phyloP scores from a whole-genome alignment of 768 basidiomycete species.

The Rossbeevera mucosa region DNA sequence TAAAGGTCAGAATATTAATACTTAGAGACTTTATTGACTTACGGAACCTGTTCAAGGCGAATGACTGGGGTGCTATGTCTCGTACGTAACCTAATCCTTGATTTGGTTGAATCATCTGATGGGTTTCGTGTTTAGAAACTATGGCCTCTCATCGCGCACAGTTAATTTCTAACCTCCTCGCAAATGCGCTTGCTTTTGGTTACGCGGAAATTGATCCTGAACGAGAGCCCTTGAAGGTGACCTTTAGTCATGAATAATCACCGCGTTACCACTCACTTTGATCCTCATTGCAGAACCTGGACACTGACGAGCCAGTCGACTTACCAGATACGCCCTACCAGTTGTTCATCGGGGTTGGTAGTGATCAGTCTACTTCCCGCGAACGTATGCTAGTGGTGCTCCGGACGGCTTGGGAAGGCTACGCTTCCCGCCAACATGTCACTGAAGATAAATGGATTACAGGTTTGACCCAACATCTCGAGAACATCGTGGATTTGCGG shows the following conservation, averaged over 20 bases:
- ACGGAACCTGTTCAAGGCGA: constrained; percentile 35
- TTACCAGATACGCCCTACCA: constrained; percentile 33
- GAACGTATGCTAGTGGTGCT: constrained; percentile 13
- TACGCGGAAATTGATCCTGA: constrained; percentile 42
- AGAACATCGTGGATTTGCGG: constrained; percentile 38
- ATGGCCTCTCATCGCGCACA: constrained; percentile 47
- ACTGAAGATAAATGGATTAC: constrained; percentile 36
- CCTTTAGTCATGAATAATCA: background rate
- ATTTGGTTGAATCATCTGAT: background rate
- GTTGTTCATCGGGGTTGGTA: constrained; percentile 31
- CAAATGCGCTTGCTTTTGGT: constrained; percentile 46
- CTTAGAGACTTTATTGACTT: background rate
- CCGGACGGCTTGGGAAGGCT: constrained; percentile 14
- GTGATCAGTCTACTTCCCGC: constrained; percentile 16
- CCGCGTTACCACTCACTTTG: background rate
- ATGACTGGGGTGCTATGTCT: constrained; percentile 62
- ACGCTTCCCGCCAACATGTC: constrained; percentile 17
- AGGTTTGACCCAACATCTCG: constrained; percentile 37
- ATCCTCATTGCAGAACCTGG: constrained; percentile 41
- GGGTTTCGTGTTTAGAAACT: constrained; percentile 34
- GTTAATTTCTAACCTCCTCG: constrained; percentile 38
- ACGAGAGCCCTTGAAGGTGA: constrained; percentile 48
- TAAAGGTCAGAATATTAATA: constrained; percentile 43
- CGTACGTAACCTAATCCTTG: constrained; percentile 32
- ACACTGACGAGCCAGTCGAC: constrained; percentile 42